These are phyloP conservation scores for Datisca glomerata DNA, from an alignment of 306 rosid genomes.

Conservation along the genomic window DNA sequence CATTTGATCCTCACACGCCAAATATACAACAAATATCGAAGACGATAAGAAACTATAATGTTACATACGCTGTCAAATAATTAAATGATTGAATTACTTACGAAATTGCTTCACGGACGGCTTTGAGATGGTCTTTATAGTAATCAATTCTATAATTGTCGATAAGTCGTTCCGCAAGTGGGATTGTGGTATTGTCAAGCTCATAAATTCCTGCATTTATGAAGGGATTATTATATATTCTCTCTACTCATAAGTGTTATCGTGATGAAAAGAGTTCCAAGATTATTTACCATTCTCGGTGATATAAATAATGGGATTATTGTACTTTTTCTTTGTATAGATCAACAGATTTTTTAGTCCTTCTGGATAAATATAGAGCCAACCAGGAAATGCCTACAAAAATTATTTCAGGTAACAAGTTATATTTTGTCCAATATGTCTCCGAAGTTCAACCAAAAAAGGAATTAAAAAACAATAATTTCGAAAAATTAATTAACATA, in stretches of 20 bases:
- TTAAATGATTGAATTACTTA: no score
- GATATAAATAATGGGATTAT: slow-evolving; percentile 42
- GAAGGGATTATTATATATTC: slow-evolving; percentile 30
- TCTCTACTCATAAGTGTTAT: slow-evolving; percentile 27
- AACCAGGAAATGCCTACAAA: slow-evolving; percentile 37
- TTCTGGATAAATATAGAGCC: slow-evolving; percentile 45
- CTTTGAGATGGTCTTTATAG: slow-evolving; percentile 23
- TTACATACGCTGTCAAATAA: no score
- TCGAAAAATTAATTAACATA: not conserved
- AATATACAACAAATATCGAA: no score
- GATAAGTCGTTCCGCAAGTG: slow-evolving; percentile 17
- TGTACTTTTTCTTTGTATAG: slow-evolving; percentile 32
- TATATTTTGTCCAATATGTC: no score
- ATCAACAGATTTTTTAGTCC: slow-evolving; percentile 32
- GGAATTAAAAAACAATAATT: not conserved
- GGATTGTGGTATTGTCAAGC: slow-evolving; percentile 28
- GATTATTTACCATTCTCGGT: slow-evolving; percentile 50
- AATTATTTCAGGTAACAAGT: no score
- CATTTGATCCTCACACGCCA: not conserved
- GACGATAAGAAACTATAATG: no score
- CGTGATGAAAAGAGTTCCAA: no score
- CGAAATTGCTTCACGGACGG: slow-evolving; percentile 36
- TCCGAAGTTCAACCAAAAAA: no score
- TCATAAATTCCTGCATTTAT: slow-evolving; percentile 41
- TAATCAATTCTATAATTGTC: slow-evolving; percentile 37